Evolutionary conservation across 768 basidiomycete genomes (phyloP), one percentile per base, ranked within the genome.

Genomic region (Amanita pallidorosea): DNA sequence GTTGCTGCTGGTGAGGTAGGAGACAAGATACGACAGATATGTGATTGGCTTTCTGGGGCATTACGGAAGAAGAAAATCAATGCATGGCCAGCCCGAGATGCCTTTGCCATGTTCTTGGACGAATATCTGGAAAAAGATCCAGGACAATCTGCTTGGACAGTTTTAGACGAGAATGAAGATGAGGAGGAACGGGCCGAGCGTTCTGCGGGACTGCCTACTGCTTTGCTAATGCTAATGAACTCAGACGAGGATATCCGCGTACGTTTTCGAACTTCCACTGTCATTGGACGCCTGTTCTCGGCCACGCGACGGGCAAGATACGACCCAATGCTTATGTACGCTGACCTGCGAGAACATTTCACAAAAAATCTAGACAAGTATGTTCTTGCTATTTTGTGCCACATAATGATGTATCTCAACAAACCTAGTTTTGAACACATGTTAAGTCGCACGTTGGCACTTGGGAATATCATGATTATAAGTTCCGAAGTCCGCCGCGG

Each of bases 241-340:
- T 59, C 65, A n/a, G 88, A 98, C 63, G 65, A 70, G 36, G 94
- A 98, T 60, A 80, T 87, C 17, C 79, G 92, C 29, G 85, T 96
- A 42, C 81, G 95, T 13, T 86, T 92, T 60, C 81, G 88, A 27
- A 77, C 76, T 1, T 85, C 85, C 1, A 67, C 72, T 12, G 64
- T 76, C n/a, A 80, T 72, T 47, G 75, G 81, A 27, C 70, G 70
- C 7, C 61, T 88, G 22, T 81, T 88, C 57, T 68, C 74, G 3
- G 62, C 76, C 2, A 69, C 79, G 15, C 68, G 70, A 42, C 57
- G 58, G n/a, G 51, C 65, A 7, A 58, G 59, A 15, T 50, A 56
- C 13, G 56, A 66, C 23, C 63, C 70, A 5, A 56, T 65, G 42
- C 53, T 57, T 0, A 57, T 79, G 2, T 89, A 88, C 56, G 52